These are phyloP conservation scores for Fomitopsis pulvina DNA, from an alignment of 768 basidiomycete genomes.

Conservation along the genomic window DNA sequence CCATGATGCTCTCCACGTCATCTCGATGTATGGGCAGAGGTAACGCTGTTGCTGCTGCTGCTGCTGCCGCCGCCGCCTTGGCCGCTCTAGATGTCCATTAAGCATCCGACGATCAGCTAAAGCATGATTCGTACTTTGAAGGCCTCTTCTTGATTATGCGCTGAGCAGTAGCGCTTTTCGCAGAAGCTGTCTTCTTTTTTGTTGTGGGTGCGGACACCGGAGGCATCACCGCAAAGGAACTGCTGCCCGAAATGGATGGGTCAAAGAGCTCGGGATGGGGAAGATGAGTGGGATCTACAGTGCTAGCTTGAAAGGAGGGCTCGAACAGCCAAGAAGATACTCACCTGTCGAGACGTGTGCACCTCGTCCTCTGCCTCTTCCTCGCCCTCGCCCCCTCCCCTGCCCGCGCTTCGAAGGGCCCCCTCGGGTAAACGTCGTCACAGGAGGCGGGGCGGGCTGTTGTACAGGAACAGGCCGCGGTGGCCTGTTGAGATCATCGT, in stretches of 20 bases:
- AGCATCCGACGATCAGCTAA: background rate
- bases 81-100: slow-evolving; percentile 8
- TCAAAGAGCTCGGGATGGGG: slow-evolving; percentile 11
- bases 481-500: slow-evolving; percentile 25
- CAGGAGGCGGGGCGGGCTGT: slow-evolving; percentile 1
- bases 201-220: background rate
- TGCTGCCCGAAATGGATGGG: slow-evolving; percentile 7
- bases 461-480: slow-evolving; percentile 22
- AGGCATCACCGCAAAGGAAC: slow-evolving; percentile 5
- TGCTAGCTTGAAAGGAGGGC: slow-evolving; percentile 17
- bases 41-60: background rate
- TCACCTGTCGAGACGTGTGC: slow-evolving; percentile 3
- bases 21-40: slow-evolving; percentile 25
- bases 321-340: slow-evolving; percentile 1
- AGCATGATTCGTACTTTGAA: slow-evolving; percentile 21
- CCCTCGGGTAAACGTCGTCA: slow-evolving; percentile 10
- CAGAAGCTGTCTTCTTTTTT: slow-evolving; percentile 20
- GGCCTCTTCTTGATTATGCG: slow-evolving; percentile 24
- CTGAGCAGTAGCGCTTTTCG: slow-evolving; percentile 20
- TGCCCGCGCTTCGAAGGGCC: slow-evolving; percentile 21
- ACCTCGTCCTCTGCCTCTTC: slow-evolving; percentile 13
- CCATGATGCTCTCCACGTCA: slow-evolving; percentile 37
- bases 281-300: background rate
- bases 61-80: slow-evolving; percentile 7
- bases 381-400: slow-evolving; percentile 41